A percentile compares a stretch with the other conserved stretches of the same genome.
phyloP scores from a whole-genome alignment of 1,284 basidiomycete genomes.

The Limonomyces culmigenus region DNA sequence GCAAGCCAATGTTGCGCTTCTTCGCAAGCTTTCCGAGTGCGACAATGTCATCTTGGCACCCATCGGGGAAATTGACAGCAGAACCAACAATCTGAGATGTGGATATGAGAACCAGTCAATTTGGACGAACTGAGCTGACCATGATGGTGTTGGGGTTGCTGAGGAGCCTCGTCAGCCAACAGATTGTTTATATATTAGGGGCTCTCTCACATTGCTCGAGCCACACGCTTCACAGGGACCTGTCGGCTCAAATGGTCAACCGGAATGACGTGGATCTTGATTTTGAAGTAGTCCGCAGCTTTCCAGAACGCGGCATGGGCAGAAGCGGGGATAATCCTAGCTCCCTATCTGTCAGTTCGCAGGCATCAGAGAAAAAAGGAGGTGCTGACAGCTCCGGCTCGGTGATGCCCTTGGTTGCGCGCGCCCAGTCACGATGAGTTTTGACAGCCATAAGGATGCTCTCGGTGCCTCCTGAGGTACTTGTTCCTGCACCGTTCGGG shows the following conservation, averaged over 20 bases:
- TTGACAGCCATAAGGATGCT: conserved; percentile 92
- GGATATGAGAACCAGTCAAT: neutral
- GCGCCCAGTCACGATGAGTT: conserved; percentile 88
- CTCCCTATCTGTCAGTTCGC: neutral
- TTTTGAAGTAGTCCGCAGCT: conserved; percentile 77
- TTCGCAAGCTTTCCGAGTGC: conserved; percentile 66
- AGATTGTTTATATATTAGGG: neutral
- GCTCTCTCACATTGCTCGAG: conserved; percentile 64
- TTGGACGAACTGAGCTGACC: conserved; percentile 24
- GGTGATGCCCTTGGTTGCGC: conserved; percentile 71
- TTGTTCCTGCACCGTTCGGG: conserved; percentile 74
- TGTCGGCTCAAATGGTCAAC: conserved; percentile 73
- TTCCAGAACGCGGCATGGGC: conserved; percentile 96
- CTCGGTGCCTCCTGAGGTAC: conserved; percentile 93
- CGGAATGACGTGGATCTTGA: conserved; percentile 83
- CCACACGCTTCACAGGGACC: conserved; percentile 64
- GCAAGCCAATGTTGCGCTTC: conserved; percentile 67
- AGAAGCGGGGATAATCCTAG: conserved; percentile 68
- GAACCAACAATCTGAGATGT: conserved; percentile 80
- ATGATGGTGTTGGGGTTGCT: conserved; percentile 75
- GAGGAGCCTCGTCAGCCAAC: conserved; percentile 1
- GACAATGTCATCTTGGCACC: conserved; percentile 79
- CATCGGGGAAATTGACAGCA: conserved; percentile 85
- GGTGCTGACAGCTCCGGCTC: conserved; percentile 76
- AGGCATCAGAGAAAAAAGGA: neutral